Evolutionary conservation across 1,284 basidiomycete genomes (phyloP).

Genomic region (Leccinum subspadiceum): DNA sequence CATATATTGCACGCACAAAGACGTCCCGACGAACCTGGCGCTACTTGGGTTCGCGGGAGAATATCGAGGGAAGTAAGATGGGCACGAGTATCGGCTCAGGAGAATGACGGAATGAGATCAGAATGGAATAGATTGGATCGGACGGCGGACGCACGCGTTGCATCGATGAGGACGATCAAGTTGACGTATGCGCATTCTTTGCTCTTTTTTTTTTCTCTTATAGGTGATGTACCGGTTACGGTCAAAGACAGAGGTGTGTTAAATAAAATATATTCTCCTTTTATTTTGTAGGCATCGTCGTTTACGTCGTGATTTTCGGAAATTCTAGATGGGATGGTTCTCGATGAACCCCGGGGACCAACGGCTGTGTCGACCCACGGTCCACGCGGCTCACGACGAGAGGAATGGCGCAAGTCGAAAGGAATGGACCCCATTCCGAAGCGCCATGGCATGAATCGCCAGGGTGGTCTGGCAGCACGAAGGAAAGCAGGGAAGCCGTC

Average conservation of each 20-base stretch:
- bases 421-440: slow-evolving; percentile 55
- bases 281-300: not conserved
- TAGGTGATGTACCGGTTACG: slow-evolving; percentile 18
- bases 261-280: not conserved
- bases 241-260: slow-evolving; percentile 30
- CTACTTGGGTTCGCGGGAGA: slow-evolving; percentile 12
- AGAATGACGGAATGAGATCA: not conserved
- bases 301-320: slow-evolving; percentile 9
- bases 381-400: slow-evolving; percentile 63
- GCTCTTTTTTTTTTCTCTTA: slow-evolving; percentile 2
- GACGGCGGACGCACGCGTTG: not conserved
- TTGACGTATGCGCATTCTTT: slow-evolving; percentile 16
- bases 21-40: slow-evolving; percentile 67
- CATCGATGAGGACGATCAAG: not conserved
- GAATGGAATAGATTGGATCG: not conserved
- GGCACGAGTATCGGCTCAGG: not conserved
- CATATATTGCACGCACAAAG: slow-evolving; percentile 84
- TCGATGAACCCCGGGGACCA: slow-evolving; percentile 39
- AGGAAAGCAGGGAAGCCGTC: slow-evolving; percentile 67
- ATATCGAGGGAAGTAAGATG: not conserved
- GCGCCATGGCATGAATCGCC: slow-evolving; percentile 59
- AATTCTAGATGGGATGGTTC: slow-evolving; percentile 51
- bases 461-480: slow-evolving; percentile 57
- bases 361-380: slow-evolving; percentile 72
- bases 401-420: slow-evolving; percentile 74